Percentiles rank a stretch among this genome's conserved stretches.
Evolutionary conservation across 176 grass and related monocot species (phyloP).

Genomic region (Triticum dicoccoides): DNA sequence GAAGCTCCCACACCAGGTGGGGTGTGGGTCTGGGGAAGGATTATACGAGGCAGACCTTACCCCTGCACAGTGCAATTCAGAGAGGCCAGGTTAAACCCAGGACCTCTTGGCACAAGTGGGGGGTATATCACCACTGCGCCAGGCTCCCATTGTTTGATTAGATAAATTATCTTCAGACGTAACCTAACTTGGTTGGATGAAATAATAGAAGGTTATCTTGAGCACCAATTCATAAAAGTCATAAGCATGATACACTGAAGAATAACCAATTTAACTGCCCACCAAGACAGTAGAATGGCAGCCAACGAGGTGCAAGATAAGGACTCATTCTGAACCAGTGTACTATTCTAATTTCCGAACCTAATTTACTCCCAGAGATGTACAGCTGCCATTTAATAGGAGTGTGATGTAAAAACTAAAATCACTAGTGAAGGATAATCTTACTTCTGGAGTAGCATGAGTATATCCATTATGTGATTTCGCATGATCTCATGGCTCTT

Average conservation of each 20-base stretch:
- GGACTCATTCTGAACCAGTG: background rate
- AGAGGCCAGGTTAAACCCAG: too few species aligned
- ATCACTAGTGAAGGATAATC: background rate
- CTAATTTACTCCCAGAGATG: background rate
- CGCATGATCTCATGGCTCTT: slow-evolving; percentile 51
- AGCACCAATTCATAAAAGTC: background rate
- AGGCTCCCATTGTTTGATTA: background rate
- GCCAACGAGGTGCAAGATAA: background rate
- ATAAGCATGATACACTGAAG: background rate
- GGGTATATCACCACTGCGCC: too few species aligned
- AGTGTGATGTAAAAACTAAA: background rate
- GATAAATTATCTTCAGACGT: background rate
- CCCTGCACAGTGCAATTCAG: too few species aligned
- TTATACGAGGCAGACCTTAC: too few species aligned
- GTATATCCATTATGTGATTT: slow-evolving; percentile 47
- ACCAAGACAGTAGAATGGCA: background rate
- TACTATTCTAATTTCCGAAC: background rate
- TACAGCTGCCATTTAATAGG: background rate
- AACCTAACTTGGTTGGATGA: background rate
- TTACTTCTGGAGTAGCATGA: slow-evolving; percentile 74
- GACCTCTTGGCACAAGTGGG: too few species aligned
- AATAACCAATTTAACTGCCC: slow-evolving; percentile 2
- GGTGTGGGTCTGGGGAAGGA: too few species aligned
- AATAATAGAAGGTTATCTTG: background rate
- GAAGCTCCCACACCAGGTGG: too few species aligned